Conservation (phyloP, 2,329 filamentous ascomycete species). For the Colletotrichum trifolii region DNA sequence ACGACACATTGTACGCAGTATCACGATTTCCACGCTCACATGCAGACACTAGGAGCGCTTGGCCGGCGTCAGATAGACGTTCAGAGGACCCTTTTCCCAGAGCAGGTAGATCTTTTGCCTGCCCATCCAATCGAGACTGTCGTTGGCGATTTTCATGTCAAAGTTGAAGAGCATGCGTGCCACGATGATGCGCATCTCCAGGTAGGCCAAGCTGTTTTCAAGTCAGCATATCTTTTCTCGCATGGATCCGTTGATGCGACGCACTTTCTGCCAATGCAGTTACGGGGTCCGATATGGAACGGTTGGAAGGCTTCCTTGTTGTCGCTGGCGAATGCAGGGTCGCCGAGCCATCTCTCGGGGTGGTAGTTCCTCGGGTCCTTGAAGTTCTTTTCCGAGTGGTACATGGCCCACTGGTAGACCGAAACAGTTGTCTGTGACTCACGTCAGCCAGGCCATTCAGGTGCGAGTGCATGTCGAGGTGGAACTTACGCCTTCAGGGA, state of each 20-base stretch:
- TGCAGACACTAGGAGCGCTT: slow-evolving; percentile 12
- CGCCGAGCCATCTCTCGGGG: slow-evolving; percentile 47
- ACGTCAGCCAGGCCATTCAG: background rate
- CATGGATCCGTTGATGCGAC: slow-evolving; percentile 37
- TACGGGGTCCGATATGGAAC: slow-evolving; percentile 59
- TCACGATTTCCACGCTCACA: background rate
- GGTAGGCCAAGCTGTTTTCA: slow-evolving; percentile 52
- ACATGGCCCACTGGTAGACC: slow-evolving; percentile 47
- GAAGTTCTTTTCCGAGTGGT: slow-evolving; percentile 47
- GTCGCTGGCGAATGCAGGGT: slow-evolving; percentile 40
- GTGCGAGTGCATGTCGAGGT: accelerated
- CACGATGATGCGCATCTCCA: slow-evolving; percentile 60
- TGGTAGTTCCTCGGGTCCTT: slow-evolving; percentile 46
- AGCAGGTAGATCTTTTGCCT: slow-evolving; percentile 32
- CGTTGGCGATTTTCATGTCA: slow-evolving; percentile 52
- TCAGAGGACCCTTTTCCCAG: slow-evolving; percentile 31
- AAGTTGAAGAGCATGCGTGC: slow-evolving; percentile 58
- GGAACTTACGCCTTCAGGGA: slow-evolving; percentile 46
- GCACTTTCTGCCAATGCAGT: slow-evolving; percentile 63
- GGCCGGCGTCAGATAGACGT: slow-evolving; percentile 28
- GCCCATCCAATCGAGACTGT: slow-evolving; percentile 49
- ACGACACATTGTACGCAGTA: no score
- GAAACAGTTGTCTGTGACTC: slow-evolving; percentile 50
- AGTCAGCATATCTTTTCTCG: background rate
- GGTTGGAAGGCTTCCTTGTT: slow-evolving; percentile 55